phyloP scores from a whole-genome alignment of 2,329 filamentous ascomycete species.

The Aureobasidium lini region DNA sequence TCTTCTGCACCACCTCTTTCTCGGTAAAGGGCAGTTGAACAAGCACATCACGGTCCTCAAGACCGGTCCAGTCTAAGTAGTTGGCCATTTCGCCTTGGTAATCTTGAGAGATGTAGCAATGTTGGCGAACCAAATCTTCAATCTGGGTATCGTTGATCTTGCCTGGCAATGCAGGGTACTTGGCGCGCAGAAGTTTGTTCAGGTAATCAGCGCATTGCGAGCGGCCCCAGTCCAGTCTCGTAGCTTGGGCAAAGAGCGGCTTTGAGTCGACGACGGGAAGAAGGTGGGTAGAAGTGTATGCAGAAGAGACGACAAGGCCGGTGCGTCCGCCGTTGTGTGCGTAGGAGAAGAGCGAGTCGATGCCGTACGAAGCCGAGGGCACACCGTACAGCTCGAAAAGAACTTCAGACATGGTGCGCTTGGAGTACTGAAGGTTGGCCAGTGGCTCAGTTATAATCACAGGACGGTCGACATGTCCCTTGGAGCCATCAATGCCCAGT shows the following conservation, averaged over 20 bases:
- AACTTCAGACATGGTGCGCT: slow-evolving; percentile 83
- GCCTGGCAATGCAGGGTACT: slow-evolving; percentile 82
- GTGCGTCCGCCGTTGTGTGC: slow-evolving; percentile 81
- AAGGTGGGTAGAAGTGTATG: slow-evolving; percentile 87
- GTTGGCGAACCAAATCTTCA: slow-evolving; percentile 77
- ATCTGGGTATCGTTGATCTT: slow-evolving; percentile 82
- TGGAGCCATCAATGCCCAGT: slow-evolving; percentile 70
- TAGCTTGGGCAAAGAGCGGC: slow-evolving; percentile 75
- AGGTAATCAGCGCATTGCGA: slow-evolving; percentile 86
- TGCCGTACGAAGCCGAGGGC: slow-evolving; percentile 84
- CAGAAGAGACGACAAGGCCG: slow-evolving; percentile 84
- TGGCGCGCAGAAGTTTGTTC: slow-evolving; percentile 78
- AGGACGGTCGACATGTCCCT: slow-evolving; percentile 71
- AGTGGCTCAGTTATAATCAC: slow-evolving; percentile 94
- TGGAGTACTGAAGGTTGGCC: slow-evolving; percentile 80
- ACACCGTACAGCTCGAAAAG: slow-evolving; percentile 93
- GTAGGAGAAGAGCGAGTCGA: slow-evolving; percentile 96
- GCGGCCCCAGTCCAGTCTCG: slow-evolving; percentile 89
- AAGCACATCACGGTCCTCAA: slow-evolving; percentile 82
- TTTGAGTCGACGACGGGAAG: slow-evolving; percentile 88
- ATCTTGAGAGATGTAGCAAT: slow-evolving; percentile 81
- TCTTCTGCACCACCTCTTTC: slow-evolving; percentile 83
- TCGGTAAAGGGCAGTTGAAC: slow-evolving; percentile 93
- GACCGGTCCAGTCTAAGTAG: slow-evolving; percentile 83
- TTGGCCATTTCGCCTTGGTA: slow-evolving; percentile 70